Evolutionary conservation across 2,329 filamentous ascomycete species (phyloP), one percentile per base, ranked within the genome.

Genomic region (Dactylellina haptotyla): DNA sequence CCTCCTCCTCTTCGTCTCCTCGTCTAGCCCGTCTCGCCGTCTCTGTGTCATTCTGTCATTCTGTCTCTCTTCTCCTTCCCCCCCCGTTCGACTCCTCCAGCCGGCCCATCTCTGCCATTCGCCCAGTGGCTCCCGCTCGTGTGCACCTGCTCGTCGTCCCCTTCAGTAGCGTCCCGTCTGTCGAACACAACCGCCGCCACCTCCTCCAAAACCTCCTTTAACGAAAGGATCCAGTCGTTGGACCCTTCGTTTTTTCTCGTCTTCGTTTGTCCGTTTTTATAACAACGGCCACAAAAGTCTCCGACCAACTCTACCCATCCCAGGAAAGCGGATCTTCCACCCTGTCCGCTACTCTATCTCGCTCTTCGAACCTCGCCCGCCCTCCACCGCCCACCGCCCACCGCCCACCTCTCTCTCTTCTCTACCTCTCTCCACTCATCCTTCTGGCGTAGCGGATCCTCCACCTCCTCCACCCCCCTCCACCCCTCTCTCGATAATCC

Each of bases 171-270:
- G 64, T 61, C 46, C 50, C 63, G 26, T 43, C 28, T 50, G 56
- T 69, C 57, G 56, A 54, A n/a, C 51, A 59, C 59, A 25, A 65
- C 67, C 59, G 45, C 59, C 59, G 61, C 67, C 67, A 72, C 59
- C 62, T 65, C 59, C 50, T 59, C 46, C 67, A 61, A 72, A 72
- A 14, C 39, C 67, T 72, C 67, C 67, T 72, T 72, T 48, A 37
- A 53, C 59, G 37, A 72, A 72, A 72, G 67, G 67, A 72, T 65
- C 59, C 58, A 54, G 67, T 62, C 34, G 43, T 58, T 64, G 32
- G 51, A 64, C 66, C 66, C 59, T 71, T 71, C 37, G 58, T 46
- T 72, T 65, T 65, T 56, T 51, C 50, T 57, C 66, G 30, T 51
- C 57, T 26, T 65, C 53, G 34, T 45, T 69, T 62, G 54, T 48